Evolutionary conservation across 179 eudicot species (phyloP).

Genomic region (Actinidia chinensis): DNA sequence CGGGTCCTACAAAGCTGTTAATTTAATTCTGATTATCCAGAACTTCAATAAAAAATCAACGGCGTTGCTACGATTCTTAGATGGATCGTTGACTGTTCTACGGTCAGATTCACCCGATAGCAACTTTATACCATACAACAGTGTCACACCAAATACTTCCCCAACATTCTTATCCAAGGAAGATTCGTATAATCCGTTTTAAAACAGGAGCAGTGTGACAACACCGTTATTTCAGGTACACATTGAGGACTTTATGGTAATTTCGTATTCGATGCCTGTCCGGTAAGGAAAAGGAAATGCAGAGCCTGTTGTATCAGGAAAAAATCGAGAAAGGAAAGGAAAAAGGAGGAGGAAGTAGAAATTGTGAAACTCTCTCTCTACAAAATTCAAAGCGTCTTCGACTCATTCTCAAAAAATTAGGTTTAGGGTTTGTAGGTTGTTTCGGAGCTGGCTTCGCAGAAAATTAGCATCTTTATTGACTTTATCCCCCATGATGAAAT

Average conservation of each 20-base stretch:
- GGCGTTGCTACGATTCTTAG: too few species aligned
- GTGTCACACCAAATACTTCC: background rate
- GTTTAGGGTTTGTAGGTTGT: background rate
- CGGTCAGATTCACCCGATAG: too few species aligned
- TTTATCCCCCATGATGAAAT: background rate
- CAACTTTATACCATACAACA: background rate
- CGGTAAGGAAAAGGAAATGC: background rate
- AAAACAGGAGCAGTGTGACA: background rate
- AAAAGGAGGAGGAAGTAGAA: background rate
- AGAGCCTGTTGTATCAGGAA: background rate
- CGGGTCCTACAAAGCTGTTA: background rate
- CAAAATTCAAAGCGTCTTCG: conserved; percentile 16
- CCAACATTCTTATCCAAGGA: conserved; percentile 2
- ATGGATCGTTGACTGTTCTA: too few species aligned
- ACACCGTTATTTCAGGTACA: background rate
- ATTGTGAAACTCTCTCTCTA: conserved; percentile 5
- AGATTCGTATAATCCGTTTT: conserved; percentile 4
- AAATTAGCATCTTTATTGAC: background rate
- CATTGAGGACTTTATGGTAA: background rate
- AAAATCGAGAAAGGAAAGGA: background rate
- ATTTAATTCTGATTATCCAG: background rate
- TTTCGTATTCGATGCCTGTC: background rate
- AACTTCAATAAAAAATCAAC: background rate
- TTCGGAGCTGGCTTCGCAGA: background rate
- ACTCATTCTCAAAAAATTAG: conserved; percentile 6